Conservation (phyloP, 768 basidiomycete species). For the Tylopilus sp. region DNA sequence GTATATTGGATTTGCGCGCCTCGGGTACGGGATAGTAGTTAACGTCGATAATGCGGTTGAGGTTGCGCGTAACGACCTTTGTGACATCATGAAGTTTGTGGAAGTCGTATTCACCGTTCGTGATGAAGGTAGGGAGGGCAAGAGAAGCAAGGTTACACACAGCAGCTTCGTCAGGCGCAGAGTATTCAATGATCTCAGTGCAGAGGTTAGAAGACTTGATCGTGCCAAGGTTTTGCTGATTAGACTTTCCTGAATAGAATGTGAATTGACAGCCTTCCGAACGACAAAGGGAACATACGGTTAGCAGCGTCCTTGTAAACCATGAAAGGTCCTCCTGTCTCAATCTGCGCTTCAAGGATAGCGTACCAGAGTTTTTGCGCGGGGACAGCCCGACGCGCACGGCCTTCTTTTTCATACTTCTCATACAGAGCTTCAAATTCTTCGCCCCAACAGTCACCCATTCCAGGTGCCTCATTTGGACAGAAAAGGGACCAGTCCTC, state of each 20-base stretch:
- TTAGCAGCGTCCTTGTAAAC: slow-evolving; percentile 97
- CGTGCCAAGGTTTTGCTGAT: slow-evolving; percentile 96
- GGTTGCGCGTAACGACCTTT: slow-evolving; percentile 90
- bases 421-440: slow-evolving; percentile 87
- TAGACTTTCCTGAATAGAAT: slow-evolving; percentile 76
- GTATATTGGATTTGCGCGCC: slow-evolving; percentile 90
- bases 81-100: slow-evolving; percentile 89
- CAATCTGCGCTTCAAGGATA: slow-evolving; percentile 93
- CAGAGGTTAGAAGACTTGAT: slow-evolving; percentile 99
- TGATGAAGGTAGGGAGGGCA: slow-evolving; percentile 89
- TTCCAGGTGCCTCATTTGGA: slow-evolving; percentile 90
- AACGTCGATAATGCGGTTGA: slow-evolving; percentile 91
- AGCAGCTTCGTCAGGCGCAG: slow-evolving; percentile 93
- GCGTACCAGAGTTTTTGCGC: slow-evolving; percentile 99
- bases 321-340: slow-evolving; percentile 99
- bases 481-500: slow-evolving; percentile 96
- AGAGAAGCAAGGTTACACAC: slow-evolving; percentile 99
- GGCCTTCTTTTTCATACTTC: slow-evolving; percentile 87
- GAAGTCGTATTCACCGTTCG: slow-evolving; percentile 85
- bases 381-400: slow-evolving; percentile 76
- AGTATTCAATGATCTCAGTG: slow-evolving; percentile 99
- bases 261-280: neutral
- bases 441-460: slow-evolving; percentile 84
- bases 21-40: slow-evolving; percentile 96
- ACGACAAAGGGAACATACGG: slow-evolving; percentile 43